These are phyloP conservation scores for Drechslerella coelobrocha DNA, from an alignment of 2,329 filamentous ascomycete species.

Conservation along the genomic window DNA sequence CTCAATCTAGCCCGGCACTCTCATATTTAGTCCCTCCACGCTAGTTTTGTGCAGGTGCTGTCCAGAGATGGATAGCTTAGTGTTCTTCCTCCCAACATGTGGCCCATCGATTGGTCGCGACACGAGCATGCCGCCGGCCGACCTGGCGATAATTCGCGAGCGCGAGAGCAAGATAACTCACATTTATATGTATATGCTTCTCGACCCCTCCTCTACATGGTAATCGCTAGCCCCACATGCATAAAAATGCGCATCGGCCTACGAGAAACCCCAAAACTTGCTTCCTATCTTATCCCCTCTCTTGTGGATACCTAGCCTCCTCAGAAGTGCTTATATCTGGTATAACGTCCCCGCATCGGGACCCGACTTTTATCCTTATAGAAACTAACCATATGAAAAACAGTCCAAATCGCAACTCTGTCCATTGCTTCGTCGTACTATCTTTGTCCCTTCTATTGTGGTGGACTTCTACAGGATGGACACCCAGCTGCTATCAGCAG, in stretches of 20 bases:
- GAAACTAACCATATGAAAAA: too few species aligned
- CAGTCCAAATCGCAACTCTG: too few species aligned
- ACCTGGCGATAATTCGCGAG: neutral
- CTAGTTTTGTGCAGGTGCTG: too few species aligned
- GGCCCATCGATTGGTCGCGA: conserved; percentile 1
- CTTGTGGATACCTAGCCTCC: too few species aligned
- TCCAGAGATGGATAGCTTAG: neutral
- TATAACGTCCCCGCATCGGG: too few species aligned
- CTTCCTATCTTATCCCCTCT: too few species aligned
- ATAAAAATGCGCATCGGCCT: too few species aligned
- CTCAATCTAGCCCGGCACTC: neutral
- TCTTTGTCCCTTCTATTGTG: neutral
- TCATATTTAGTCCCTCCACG: too few species aligned
- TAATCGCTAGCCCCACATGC: too few species aligned
- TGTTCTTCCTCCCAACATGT: neutral
- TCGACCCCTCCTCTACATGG: neutral
- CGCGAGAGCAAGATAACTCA: neutral
- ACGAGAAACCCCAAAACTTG: too few species aligned
- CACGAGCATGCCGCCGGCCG: neutral
- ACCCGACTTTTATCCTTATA: too few species aligned
- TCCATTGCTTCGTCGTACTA: neutral
- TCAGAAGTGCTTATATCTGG: too few species aligned
- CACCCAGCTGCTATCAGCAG: conserved; percentile 28
- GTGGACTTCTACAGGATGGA: conserved; percentile 23
- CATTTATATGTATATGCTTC: neutral